These are phyloP conservation scores for Dipodascopsis uninucleata DNA, from an alignment of 805 yeast genomes.

Conservation along the genomic window DNA sequence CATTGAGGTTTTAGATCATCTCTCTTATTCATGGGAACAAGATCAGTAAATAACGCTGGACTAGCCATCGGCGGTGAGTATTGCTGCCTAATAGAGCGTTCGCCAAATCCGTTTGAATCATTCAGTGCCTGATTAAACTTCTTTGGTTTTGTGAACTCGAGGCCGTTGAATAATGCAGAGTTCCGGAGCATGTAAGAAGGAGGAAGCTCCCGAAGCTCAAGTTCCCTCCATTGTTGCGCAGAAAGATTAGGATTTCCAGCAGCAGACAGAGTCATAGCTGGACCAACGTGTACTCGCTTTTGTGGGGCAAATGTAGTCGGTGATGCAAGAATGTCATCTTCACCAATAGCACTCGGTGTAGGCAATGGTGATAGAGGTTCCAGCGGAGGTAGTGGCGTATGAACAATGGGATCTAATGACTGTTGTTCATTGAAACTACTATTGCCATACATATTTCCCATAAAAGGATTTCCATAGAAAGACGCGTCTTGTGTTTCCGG, in stretches of 20 bases:
- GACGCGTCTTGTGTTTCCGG: too few species aligned
- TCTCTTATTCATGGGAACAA: too few species aligned
- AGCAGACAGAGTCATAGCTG: constrained; percentile 6
- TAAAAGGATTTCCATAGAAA: too few species aligned
- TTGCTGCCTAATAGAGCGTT: too few species aligned
- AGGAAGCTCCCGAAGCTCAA: constrained; percentile 23
- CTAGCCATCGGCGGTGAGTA: too few species aligned
- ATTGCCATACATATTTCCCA: too few species aligned
- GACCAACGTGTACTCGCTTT: constrained; percentile 1
- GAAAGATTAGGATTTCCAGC: constrained; percentile 13
- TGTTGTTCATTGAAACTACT: background rate
- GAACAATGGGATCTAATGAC: background rate
- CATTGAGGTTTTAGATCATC: too few species aligned
- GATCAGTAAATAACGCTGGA: too few species aligned
- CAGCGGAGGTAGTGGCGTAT: constrained; percentile 14
- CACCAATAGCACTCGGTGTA: constrained; percentile 23
- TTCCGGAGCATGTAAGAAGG: constrained; percentile 26
- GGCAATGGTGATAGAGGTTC: constrained; percentile 25
- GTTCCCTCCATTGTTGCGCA: constrained; percentile 9
- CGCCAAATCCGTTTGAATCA: too few species aligned
- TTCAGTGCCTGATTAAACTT: too few species aligned
- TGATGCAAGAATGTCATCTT: constrained; percentile 15
- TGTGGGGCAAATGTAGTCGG: constrained; percentile 24
- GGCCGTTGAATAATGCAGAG: constrained; percentile 22
- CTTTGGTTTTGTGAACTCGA: constrained; percentile 25